phyloP scores from a whole-genome alignment of 2,329 filamentous ascomycete species.

The Metarhizium sp. region DNA sequence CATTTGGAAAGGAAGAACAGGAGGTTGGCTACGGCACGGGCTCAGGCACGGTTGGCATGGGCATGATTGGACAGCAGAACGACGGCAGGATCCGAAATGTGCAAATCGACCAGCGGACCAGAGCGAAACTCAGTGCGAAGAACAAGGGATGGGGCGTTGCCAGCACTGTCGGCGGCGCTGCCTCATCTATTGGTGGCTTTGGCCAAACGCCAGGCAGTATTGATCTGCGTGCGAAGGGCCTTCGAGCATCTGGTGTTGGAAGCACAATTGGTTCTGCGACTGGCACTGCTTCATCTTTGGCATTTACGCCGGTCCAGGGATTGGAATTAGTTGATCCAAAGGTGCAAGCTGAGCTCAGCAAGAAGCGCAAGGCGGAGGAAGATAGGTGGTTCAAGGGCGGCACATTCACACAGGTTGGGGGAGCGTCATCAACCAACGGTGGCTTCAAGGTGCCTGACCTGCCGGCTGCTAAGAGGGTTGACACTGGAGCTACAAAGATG shows the following conservation, averaged over 20 bases:
- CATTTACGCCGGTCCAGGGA: constrained; percentile 91
- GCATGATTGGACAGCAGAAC: constrained; percentile 87
- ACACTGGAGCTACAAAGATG: constrained; percentile 27
- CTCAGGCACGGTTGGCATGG: constrained; percentile 77
- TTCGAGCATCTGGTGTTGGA: constrained; percentile 76
- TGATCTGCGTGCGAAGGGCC: constrained; percentile 67
- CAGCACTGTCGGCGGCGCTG: constrained; percentile 55
- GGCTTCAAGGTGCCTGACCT: constrained; percentile 78
- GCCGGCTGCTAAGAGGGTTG: constrained; percentile 62
- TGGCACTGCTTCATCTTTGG: constrained; percentile 77
- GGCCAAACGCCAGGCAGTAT: constrained; percentile 53
- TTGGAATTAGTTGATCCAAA: constrained; percentile 93
- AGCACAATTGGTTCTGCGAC: constrained; percentile 48
- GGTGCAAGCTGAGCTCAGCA: constrained; percentile 73
- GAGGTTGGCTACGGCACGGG: constrained; percentile 87
- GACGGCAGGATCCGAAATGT: constrained; percentile 81
- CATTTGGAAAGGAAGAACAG: constrained; percentile 89
- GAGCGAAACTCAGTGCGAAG: constrained; percentile 88
- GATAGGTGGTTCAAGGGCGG: constrained; percentile 96
- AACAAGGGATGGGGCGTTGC: constrained; percentile 88
- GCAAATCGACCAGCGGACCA: constrained; percentile 87
- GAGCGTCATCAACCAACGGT: constrained; percentile 33
- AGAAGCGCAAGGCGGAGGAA: constrained; percentile 89
- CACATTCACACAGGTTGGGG: constrained; percentile 83
- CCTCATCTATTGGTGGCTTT: constrained; percentile 76